Evolutionary conservation across 768 basidiomycete genomes (phyloP).

Genomic region (Hydnomerulius pinastri): DNA sequence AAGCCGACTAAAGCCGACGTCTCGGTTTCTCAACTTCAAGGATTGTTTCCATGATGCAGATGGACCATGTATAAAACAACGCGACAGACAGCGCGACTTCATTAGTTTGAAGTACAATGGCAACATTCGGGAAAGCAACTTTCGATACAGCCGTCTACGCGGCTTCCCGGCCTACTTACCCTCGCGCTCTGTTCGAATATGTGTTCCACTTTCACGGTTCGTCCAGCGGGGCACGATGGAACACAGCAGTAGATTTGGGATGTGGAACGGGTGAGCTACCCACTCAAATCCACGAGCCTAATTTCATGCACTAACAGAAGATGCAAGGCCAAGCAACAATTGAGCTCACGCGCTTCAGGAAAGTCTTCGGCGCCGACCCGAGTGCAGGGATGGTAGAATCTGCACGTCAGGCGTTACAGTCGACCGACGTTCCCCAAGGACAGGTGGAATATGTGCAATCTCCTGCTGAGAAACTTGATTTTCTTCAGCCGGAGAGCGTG

Average conservation of each 20-base stretch:
- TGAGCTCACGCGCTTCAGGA: constrained; percentile 55
- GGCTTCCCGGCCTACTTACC: constrained; percentile 72
- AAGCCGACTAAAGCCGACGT: no score
- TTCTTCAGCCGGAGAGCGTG: constrained; percentile 53
- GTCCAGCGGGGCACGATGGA: constrained; percentile 38
- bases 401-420: constrained; percentile 36
- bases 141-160: constrained; percentile 74
- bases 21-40: not conserved
- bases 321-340: constrained; percentile 80
- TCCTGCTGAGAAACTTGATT: constrained; percentile 55
- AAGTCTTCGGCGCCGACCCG: constrained; percentile 74
- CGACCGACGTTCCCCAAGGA: constrained; percentile 16
- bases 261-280: constrained; percentile 73
- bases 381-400: constrained; percentile 68
- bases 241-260: constrained; percentile 71
- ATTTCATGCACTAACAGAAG: no score
- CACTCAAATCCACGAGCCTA: no score
- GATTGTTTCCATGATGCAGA: not conserved
- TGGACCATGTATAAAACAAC: no score
- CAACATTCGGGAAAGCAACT: constrained; percentile 70
- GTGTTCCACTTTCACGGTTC: constrained; percentile 59
- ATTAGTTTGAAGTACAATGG: constrained; percentile 55
- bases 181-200: constrained; percentile 60
- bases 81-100: no score
- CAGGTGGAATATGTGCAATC: constrained; percentile 40